Conservation (phyloP, 257 asterid species). For the Handroanthus guayacan region DNA sequence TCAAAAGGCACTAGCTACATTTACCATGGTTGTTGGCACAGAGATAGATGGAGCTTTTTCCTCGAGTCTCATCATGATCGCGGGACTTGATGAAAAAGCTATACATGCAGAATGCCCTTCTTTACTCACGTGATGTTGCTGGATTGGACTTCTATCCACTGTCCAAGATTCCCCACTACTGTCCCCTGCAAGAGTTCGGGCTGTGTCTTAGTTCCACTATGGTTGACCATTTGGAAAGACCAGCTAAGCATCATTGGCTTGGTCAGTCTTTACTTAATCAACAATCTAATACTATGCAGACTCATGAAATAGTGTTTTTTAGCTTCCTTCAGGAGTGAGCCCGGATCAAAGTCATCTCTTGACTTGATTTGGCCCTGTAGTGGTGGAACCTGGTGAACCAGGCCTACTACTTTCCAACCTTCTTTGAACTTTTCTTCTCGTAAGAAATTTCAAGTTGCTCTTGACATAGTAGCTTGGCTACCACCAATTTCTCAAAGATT, state of each 20-base stretch:
- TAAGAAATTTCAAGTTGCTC: too few species aligned
- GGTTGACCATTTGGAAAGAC: background rate
- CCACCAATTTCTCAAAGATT: too few species aligned
- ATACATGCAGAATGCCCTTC: conserved; percentile 17
- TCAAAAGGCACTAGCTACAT: too few species aligned
- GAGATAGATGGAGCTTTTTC: too few species aligned
- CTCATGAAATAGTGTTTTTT: too few species aligned
- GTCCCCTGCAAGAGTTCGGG: background rate
- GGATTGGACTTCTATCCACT: background rate
- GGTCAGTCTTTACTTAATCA: conserved; percentile 7
- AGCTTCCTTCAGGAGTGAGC: background rate
- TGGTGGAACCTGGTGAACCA: too few species aligned
- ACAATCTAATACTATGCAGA: background rate
- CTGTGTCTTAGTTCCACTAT: background rate
- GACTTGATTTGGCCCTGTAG: too few species aligned
- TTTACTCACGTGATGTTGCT: conserved; percentile 24
- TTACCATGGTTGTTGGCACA: too few species aligned
- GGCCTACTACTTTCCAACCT: too few species aligned
- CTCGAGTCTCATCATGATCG: background rate
- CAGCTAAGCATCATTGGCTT: conserved; percentile 8
- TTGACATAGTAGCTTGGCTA: too few species aligned
- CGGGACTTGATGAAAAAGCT: conserved; percentile 22
- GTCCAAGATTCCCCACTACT: conserved; percentile 2
- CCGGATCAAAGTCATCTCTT: too few species aligned
- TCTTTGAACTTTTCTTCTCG: too few species aligned